phyloP scores from a whole-genome alignment of 73 alveolate species.

The Diophrys sp. region DNA sequence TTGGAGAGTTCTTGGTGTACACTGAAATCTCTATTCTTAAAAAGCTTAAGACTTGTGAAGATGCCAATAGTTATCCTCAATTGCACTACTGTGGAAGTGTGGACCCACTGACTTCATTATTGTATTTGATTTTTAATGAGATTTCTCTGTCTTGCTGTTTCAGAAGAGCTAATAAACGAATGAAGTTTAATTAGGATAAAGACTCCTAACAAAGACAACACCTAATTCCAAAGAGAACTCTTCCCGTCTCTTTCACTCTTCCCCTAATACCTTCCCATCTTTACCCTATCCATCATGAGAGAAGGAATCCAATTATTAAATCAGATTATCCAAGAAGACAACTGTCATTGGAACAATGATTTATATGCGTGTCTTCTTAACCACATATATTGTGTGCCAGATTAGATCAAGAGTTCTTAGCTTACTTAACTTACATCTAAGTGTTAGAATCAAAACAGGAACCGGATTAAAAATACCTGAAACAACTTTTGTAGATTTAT shows the following conservation, averaged over 20 bases:
- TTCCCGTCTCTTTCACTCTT: too few relatives aligned
- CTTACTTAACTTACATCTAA: background rate
- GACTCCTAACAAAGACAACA: background rate
- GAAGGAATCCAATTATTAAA: background rate
- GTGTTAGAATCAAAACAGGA: background rate
- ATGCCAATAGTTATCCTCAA: background rate
- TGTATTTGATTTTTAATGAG: background rate
- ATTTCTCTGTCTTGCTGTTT: background rate
- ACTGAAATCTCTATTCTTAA: background rate
- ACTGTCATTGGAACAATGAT: background rate
- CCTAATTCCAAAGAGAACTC: too few relatives aligned
- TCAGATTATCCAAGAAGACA: constrained; percentile 15
- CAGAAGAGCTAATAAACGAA: background rate
- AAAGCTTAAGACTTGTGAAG: background rate
- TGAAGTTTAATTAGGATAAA: too few relatives aligned
- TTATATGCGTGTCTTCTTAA: background rate
- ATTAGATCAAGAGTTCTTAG: background rate
- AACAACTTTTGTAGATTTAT: background rate
- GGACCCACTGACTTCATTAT: background rate
- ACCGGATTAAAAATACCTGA: background rate
- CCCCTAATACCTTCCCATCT: background rate
- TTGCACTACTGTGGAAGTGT: background rate
- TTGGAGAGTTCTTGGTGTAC: background rate
- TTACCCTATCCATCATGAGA: background rate
- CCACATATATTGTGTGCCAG: background rate